Evolutionary conservation across 306 rosid species (phyloP).

Genomic region (Quercus agrifolia): DNA sequence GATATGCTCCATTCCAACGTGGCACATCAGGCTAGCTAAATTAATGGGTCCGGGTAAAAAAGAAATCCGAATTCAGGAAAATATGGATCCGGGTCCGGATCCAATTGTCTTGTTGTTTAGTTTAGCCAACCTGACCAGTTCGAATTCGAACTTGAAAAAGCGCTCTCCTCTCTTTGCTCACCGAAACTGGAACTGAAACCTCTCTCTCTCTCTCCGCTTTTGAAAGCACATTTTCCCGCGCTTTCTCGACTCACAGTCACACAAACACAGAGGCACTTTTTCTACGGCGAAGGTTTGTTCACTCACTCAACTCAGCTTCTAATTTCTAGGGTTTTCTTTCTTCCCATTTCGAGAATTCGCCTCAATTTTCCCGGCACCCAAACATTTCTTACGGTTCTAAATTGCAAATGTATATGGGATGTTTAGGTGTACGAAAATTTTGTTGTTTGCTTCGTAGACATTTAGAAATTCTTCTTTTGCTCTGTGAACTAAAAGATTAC

Average conservation of each 20-base stretch:
- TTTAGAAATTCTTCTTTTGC: background rate
- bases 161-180: background rate
- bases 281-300: too few species aligned
- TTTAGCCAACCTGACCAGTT: too few species aligned
- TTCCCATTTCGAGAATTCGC: background rate
- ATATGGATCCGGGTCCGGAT: too few species aligned
- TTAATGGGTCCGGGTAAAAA: too few species aligned
- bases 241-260: background rate
- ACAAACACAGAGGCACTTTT: background rate
- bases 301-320: background rate
- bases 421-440: too few species aligned
- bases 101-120: too few species aligned
- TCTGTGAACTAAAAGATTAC: background rate
- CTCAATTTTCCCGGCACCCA: conserved; percentile 4
- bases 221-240: background rate
- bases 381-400: background rate
- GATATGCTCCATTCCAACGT: too few species aligned
- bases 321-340: background rate
- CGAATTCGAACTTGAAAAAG: background rate
- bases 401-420: background rate
- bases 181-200: background rate
- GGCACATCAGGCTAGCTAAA: too few species aligned
- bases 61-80: too few species aligned
- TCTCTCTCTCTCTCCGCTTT: background rate
- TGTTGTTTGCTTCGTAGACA: background rate